Base-by-base conservation (phyloP, 305 asterid species). In the Fraxinus sp. region DNA sequence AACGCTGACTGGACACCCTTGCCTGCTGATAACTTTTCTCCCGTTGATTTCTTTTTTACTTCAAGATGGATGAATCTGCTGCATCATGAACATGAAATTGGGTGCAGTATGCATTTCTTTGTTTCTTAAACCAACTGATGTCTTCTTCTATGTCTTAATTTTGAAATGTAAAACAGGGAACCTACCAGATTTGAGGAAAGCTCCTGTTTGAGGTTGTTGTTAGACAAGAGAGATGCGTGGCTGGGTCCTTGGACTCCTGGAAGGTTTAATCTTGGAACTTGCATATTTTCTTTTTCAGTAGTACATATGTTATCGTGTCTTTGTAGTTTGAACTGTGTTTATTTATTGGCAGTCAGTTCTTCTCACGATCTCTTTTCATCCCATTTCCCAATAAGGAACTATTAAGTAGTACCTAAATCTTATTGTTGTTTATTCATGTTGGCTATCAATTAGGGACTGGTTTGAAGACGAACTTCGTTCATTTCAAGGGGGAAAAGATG, bases 221-320 rank as follows among this genome's bases (percentile, higher is more conserved):
- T 97, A 86, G 95, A 97, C 93, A 97, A 91, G 88, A 92, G 99
- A 89, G 99, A 94, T 80, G 97, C 99, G 41, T 94, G 98, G 94
- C 89, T 97, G 85, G 99, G 99, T 84, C 99, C 99, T 85, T 97
- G 99, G 99, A 92, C 89, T 82, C 98, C 99, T 78, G 99, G 99
- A 89, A 94, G 99, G 99, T 97, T 79, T 36, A 80, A 79, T 77
- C 46, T 71, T 70, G 76, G 14, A 81, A 76, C 70, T 88, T 79
- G 3, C 32, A 82, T 80, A 74, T 76, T 81, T 86, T 66, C 64
- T 79, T 78, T 28, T 39, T 24, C 76, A 46, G 71, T 81, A 46
- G 3, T 85, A 5, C 46, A 14, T 24, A 81, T 81, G 32, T n/a
- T 78, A 76, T 55, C 70, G 55, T 68, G 46, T 37, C 70, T 68